Evolutionary conservation across 129 eudicot genomes (phyloP).

Genomic region (Solidago caesia): DNA sequence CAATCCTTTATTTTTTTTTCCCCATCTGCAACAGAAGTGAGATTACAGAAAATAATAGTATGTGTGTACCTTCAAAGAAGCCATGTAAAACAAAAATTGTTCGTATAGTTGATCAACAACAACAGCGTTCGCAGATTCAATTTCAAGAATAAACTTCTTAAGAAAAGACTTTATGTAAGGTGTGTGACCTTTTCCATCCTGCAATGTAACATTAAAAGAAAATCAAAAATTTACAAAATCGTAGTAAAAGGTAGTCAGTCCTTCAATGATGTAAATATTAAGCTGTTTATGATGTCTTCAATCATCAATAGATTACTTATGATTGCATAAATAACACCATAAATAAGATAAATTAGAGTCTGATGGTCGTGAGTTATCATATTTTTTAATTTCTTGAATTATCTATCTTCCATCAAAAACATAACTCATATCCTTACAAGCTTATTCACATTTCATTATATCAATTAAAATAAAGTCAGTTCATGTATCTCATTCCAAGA

Average conservation of each 20-base stretch:
- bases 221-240: neutral
- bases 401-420: neutral
- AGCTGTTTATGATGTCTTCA: neutral
- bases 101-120: constrained; percentile 82
- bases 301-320: neutral
- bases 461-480: neutral
- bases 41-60: constrained; percentile 10
- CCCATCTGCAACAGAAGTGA: constrained; percentile 5
- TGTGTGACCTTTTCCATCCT: constrained; percentile 56
- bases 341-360: neutral
- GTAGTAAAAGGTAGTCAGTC: neutral
- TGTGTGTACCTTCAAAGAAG: constrained; percentile 56
- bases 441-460: neutral
- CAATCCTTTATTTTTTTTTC: neutral
- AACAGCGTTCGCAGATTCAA: constrained; percentile 57
- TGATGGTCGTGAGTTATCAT: neutral
- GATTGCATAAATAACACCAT: constrained; percentile 7
- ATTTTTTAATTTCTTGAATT: neutral
- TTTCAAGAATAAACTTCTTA: constrained; percentile 72
- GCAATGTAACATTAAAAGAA: constrained; percentile 29
- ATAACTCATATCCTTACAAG: neutral
- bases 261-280: neutral
- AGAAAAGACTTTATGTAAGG: constrained; percentile 64
- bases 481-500: too few species aligned
- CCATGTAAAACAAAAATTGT: constrained; percentile 52